Conservation (phyloP, 495 filamentous ascomycete species). For the Penicillium verhagenii region DNA sequence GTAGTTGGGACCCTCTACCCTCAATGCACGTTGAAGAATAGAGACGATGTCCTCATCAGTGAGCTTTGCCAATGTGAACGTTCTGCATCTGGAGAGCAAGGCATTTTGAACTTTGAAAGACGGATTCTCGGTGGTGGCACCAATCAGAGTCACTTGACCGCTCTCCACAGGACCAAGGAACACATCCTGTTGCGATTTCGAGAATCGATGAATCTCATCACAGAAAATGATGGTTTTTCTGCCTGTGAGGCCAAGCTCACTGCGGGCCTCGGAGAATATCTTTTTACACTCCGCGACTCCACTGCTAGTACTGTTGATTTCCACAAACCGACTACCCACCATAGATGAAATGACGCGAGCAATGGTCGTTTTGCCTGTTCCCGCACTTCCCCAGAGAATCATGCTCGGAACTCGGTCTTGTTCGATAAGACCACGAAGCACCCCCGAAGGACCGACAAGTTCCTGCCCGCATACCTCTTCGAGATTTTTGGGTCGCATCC, state of each 20-base stretch:
- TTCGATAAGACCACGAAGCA: slow-evolving; percentile 88
- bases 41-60: slow-evolving; percentile 63
- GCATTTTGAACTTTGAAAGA: slow-evolving; percentile 92
- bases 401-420: slow-evolving; percentile 85
- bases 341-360: slow-evolving; percentile 85
- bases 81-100: slow-evolving; percentile 83
- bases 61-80: slow-evolving; percentile 79
- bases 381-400: slow-evolving; percentile 91
- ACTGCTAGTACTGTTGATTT: slow-evolving; percentile 90
- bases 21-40: slow-evolving; percentile 74
- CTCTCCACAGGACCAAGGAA: slow-evolving; percentile 92
- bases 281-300: slow-evolving; percentile 96
- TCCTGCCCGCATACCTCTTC: slow-evolving; percentile 92
- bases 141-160: slow-evolving; percentile 87
- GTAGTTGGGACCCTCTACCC: slow-evolving; percentile 56
- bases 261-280: slow-evolving; percentile 81
- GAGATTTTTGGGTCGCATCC: slow-evolving; percentile 82
- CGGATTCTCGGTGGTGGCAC: slow-evolving; percentile 95
- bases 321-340: slow-evolving; percentile 81
- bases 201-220: slow-evolving; percentile 95
- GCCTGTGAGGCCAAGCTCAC: slow-evolving; percentile 77
- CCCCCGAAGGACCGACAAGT: slow-evolving; percentile 77
- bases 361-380: slow-evolving; percentile 96
- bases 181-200: slow-evolving; percentile 90
- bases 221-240: slow-evolving; percentile 96